phyloP scores from a whole-genome alignment of 2,329 filamentous ascomycete species.

The Paramyrothecium sp. region DNA sequence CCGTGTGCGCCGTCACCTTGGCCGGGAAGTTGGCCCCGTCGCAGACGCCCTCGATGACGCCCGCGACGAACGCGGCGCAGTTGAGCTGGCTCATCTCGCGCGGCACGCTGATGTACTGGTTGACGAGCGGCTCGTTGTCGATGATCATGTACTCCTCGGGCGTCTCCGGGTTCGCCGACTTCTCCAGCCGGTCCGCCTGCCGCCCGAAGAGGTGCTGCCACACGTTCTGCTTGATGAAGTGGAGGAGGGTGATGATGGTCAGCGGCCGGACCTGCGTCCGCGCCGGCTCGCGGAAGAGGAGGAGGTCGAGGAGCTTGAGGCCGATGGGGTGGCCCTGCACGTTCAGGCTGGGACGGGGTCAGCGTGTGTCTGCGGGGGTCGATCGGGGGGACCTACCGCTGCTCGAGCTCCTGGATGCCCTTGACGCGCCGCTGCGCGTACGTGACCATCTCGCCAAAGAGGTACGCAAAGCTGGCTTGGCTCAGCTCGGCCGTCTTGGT shows the following conservation, averaged over 20 bases:
- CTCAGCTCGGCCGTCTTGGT: slow-evolving; percentile 86
- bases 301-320: slow-evolving; percentile 89
- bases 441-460: slow-evolving; percentile 94
- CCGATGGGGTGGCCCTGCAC: slow-evolving; percentile 91
- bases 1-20: slow-evolving; percentile 84
- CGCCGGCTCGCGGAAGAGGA: slow-evolving; percentile 77
- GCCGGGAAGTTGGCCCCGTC: slow-evolving; percentile 90
- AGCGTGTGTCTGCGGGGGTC: not conserved
- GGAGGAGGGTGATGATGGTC: slow-evolving; percentile 84
- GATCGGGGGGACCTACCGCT: slow-evolving; percentile 56
- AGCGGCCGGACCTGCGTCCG: slow-evolving; percentile 75
- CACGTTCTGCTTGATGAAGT: slow-evolving; percentile 89
- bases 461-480: slow-evolving; percentile 89
- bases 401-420: slow-evolving; percentile 90
- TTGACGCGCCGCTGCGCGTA: slow-evolving; percentile 91
- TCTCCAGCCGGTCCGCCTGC: slow-evolving; percentile 89
- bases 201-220: slow-evolving; percentile 92
- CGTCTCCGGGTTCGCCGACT: slow-evolving; percentile 75
- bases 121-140: slow-evolving; percentile 96
- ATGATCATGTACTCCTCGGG: slow-evolving; percentile 98
- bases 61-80: slow-evolving; percentile 92
- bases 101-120: slow-evolving; percentile 88
- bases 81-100: slow-evolving; percentile 96
- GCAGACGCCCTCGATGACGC: slow-evolving; percentile 92
- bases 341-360: slow-evolving; percentile 66